These are phyloP conservation scores for Balamuthia mandrillaris DNA, from an alignment of 208 protist genomes.

Conservation along the genomic window DNA sequence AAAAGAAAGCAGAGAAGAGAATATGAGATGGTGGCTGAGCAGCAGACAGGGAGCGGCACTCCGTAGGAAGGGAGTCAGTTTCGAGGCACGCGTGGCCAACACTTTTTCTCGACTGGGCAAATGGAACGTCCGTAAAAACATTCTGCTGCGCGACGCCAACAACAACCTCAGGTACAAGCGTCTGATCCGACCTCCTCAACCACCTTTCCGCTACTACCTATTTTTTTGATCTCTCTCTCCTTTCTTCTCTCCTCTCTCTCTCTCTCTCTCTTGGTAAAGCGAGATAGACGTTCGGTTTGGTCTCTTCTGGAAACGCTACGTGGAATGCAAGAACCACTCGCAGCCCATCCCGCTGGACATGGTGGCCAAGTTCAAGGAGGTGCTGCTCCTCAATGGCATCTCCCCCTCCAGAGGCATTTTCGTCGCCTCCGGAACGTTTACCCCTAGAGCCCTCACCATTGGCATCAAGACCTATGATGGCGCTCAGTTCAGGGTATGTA, in stretches of 20 bases:
- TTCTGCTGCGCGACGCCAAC: constrained; percentile 35
- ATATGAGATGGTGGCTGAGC: no score
- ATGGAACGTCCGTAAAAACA: constrained; percentile 45
- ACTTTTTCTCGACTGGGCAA: neutral
- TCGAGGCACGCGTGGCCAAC: neutral
- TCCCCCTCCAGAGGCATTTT: constrained; percentile 37
- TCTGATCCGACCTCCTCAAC: neutral
- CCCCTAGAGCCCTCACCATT: constrained; percentile 35
- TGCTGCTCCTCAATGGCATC: constrained; percentile 43
- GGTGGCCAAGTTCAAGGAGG: constrained; percentile 61
- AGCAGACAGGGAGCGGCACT: no score
- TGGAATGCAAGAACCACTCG: constrained; percentile 54
- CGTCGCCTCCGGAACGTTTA: constrained; percentile 35
- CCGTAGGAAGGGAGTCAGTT: neutral
- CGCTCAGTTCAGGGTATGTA: neutral
- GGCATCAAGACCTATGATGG: constrained; percentile 50
- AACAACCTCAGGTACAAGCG: constrained; percentile 18
- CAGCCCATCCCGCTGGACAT: constrained; percentile 39
- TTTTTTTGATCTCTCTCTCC: no score
- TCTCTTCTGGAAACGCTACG: constrained; percentile 45
- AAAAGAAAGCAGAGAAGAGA: no score
- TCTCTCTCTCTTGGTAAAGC: neutral
- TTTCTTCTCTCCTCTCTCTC: neutral
- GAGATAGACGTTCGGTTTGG: constrained; percentile 58
- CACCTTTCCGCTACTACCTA: no score